phyloP scores from a whole-genome alignment of 192 early-diverging fungal genomes.

The Coemansia sp. region DNA sequence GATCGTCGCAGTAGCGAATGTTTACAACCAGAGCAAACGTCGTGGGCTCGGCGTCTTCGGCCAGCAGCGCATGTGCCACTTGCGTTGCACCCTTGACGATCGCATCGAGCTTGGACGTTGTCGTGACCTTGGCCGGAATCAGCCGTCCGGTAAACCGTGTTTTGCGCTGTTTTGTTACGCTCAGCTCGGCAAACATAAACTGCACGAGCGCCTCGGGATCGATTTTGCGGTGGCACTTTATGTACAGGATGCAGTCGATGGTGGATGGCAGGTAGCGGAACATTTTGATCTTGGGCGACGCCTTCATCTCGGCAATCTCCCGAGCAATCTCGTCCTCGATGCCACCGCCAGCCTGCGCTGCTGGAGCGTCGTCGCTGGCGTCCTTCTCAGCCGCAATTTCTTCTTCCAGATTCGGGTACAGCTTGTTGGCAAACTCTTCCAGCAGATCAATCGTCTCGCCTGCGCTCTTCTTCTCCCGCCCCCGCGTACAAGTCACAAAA shows the following conservation, averaged over 20 bases:
- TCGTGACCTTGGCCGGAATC: conserved; percentile 45
- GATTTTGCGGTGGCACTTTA: conserved; percentile 44
- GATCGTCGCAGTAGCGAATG: conserved; percentile 48
- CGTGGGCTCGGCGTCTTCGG: conserved; percentile 46
- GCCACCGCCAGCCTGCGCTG: conserved; percentile 12
- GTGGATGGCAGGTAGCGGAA: conserved; percentile 47
- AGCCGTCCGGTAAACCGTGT: conserved; percentile 45
- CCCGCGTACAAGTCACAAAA: conserved; percentile 46
- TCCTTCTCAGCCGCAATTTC: conserved; percentile 34
- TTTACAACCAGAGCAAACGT: conserved; percentile 53
- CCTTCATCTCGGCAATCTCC: conserved; percentile 46
- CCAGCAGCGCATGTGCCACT: conserved; percentile 34
- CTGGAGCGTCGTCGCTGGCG: conserved; percentile 2
- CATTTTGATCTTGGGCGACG: conserved; percentile 23
- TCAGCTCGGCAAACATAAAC: conserved; percentile 47
- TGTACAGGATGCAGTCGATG: conserved; percentile 49
- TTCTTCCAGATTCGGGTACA: conserved; percentile 46
- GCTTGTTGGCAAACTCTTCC: conserved; percentile 39
- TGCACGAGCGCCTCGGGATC: conserved; percentile 44
- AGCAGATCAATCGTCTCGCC: conserved; percentile 47
- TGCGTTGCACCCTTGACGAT: conserved; percentile 39
- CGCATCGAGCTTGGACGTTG: conserved; percentile 44
- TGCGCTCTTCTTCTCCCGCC: conserved; percentile 45
- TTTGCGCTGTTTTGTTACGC: conserved; percentile 39
- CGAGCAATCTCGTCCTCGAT: conserved; percentile 54